Percentiles rank a stretch among this genome's conserved stretches.
These are phyloP conservation scores for Fusarium austroafricanum DNA, from an alignment of 2,329 filamentous ascomycete species.

Conservation along the genomic window DNA sequence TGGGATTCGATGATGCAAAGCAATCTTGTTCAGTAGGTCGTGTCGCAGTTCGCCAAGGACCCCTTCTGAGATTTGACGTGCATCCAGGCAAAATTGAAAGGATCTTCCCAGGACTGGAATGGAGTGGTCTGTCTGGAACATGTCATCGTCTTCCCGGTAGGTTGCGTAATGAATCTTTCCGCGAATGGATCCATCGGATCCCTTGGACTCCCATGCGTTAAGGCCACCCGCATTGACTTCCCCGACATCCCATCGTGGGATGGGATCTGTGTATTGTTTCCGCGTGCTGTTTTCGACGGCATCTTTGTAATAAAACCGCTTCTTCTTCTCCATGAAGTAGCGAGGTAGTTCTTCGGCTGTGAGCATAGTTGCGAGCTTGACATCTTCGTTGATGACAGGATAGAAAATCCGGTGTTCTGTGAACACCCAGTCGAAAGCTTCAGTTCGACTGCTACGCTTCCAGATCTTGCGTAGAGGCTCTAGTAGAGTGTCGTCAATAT, in stretches of 20 bases:
- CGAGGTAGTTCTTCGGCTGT: background rate
- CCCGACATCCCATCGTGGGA: background rate
- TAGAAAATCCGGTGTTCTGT: fast-evolving
- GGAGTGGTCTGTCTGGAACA: background rate
- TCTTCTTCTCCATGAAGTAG: background rate
- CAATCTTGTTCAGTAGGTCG: background rate
- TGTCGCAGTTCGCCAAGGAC: background rate
- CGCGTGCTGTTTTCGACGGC: too few relatives aligned
- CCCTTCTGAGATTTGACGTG: background rate
- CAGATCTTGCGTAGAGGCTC: background rate
- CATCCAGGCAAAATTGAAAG: conserved; percentile 20
- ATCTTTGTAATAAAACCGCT: background rate
- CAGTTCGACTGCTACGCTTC: background rate
- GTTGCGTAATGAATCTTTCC: background rate
- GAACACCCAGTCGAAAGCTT: background rate
- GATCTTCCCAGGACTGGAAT: conserved; percentile 13
- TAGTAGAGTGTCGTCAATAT: background rate
- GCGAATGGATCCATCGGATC: conserved; percentile 16
- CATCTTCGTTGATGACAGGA: fast-evolving
- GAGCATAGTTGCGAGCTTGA: background rate
- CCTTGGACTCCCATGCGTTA: background rate
- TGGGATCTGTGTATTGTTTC: background rate
- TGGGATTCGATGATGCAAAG: background rate
- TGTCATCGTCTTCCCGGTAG: background rate
- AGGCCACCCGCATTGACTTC: background rate